These are phyloP conservation scores for Paecilomyces sp. DNA, from an alignment of 2,329 filamentous ascomycete species.

Conservation along the genomic window DNA sequence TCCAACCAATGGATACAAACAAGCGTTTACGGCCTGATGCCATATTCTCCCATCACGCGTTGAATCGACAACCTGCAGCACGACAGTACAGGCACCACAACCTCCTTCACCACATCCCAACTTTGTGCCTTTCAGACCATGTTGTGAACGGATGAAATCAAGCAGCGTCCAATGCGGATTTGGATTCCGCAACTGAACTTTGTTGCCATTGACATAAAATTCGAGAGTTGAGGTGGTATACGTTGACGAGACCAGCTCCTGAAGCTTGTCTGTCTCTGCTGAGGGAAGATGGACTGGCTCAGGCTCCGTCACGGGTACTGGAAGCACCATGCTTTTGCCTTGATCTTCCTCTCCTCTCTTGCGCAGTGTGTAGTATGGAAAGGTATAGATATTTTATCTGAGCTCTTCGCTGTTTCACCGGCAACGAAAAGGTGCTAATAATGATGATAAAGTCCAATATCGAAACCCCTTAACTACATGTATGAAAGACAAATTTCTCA, in stretches of 20 bases:
- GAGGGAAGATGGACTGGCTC: background rate
- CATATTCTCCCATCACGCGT: constrained; percentile 69
- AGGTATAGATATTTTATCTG: background rate
- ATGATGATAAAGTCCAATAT: background rate
- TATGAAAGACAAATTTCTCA: background rate
- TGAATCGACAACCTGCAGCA: constrained; percentile 24
- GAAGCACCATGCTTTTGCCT: constrained; percentile 3
- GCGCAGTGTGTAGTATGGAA: background rate
- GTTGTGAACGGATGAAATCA: constrained; percentile 75
- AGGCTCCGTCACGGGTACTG: background rate
- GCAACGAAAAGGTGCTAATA: background rate
- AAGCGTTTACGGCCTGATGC: constrained; percentile 83
- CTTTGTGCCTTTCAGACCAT: constrained; percentile 79
- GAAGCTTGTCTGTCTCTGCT: constrained; percentile 3
- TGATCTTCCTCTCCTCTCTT: background rate
- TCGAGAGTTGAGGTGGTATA: constrained; percentile 48
- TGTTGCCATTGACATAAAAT: constrained; percentile 84
- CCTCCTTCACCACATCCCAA: constrained; percentile 84
- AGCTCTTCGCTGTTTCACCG: background rate
- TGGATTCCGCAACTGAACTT: constrained; percentile 67
- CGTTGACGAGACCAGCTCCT: constrained; percentile 7
- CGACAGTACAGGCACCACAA: constrained; percentile 85
- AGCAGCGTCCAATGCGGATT: constrained; percentile 80
- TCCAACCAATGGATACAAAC: constrained; percentile 77
- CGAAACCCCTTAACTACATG: background rate